phyloP scores from a whole-genome alignment of 768 basidiomycete genomes.

The Crassisporium funariophilum region DNA sequence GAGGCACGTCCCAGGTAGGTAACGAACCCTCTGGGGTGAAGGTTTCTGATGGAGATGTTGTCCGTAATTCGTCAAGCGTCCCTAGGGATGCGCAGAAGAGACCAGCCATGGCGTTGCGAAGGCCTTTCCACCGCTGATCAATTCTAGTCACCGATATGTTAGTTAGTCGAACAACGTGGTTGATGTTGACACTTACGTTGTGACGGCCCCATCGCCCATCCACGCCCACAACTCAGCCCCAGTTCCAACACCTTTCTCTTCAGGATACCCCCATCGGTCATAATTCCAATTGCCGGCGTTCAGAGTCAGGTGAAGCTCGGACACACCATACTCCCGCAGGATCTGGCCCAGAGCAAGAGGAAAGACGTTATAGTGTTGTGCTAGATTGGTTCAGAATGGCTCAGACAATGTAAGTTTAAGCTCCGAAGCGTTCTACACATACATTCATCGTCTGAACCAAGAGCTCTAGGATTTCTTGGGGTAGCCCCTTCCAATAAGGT shows the following conservation, averaged over 20 bases:
- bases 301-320: constrained; percentile 86
- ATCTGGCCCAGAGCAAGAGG: constrained; percentile 88
- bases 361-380: constrained; percentile 85
- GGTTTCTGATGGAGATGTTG: constrained; percentile 62
- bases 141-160: constrained; percentile 42
- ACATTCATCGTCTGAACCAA: constrained; percentile 54
- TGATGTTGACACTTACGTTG: constrained; percentile 42
- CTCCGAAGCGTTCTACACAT: constrained; percentile 11
- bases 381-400: constrained; percentile 34
- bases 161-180: constrained; percentile 6
- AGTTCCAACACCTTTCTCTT: constrained; percentile 72
- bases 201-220: constrained; percentile 68
- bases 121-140: constrained; percentile 78
- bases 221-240: constrained; percentile 93
- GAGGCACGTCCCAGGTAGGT: constrained; percentile 46
- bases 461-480: constrained; percentile 57
- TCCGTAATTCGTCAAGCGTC: constrained; percentile 72
- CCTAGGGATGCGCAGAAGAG: constrained; percentile 94
- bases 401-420: background rate
- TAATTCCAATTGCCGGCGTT: constrained; percentile 95
- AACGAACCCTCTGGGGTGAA: constrained; percentile 65
- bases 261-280: constrained; percentile 79
- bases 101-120: constrained; percentile 89
- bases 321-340: constrained; percentile 79
- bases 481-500: constrained; percentile 56